Percentiles rank a stretch among this genome's conserved stretches.
Evolutionary conservation across 345 rosid species (phyloP).

Genomic region (Acer saccharum): DNA sequence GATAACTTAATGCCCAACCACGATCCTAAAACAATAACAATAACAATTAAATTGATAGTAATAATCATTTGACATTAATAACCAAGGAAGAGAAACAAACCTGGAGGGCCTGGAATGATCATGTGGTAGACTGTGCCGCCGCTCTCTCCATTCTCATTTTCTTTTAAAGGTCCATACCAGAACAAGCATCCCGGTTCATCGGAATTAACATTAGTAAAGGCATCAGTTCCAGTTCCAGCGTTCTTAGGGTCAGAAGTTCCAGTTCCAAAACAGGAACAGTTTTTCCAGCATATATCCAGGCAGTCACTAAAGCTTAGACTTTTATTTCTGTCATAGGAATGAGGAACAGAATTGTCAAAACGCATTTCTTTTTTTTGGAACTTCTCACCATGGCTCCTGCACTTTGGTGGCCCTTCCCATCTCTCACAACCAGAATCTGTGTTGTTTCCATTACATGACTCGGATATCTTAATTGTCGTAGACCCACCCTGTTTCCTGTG

Average conservation of each 20-base stretch:
- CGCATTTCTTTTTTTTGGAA: no score
- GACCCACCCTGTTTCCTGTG: no score
- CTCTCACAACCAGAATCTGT: background rate
- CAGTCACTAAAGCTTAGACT: background rate
- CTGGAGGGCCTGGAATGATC: background rate
- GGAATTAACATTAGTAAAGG: no score
- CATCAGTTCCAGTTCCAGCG: no score
- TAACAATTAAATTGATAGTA: no score
- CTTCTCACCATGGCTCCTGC: no score
- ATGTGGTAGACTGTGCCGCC: background rate
- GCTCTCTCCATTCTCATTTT: background rate
- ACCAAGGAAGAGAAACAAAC: background rate
- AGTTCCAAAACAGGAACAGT: background rate
- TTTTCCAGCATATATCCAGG: background rate
- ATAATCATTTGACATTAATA: no score
- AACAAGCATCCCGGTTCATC: background rate
- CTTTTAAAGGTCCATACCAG: background rate
- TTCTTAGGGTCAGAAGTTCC: no score
- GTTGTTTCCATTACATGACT: background rate
- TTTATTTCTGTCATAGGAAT: no score
- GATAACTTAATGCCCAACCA: no score
- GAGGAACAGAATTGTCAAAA: background rate
- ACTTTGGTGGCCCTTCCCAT: background rate
- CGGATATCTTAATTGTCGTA: background rate
- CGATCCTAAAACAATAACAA: no score